Evolutionary conservation across 352 stramenopile genomes (phyloP).

Genomic region (Nannochloropsis limnetica): DNA sequence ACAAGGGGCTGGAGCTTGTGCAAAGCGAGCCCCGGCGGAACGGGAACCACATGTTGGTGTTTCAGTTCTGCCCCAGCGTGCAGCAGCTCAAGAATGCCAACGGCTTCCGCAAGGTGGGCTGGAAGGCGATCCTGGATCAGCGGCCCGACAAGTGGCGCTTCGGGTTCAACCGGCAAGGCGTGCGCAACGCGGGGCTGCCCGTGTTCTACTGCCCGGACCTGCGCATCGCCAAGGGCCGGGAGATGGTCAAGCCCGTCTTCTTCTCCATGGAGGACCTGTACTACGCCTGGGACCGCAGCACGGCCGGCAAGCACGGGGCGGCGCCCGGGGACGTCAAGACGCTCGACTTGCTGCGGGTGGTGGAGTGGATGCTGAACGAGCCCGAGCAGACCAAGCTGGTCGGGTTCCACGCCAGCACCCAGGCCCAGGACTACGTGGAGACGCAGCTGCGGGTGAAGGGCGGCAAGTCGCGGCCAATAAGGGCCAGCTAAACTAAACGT

Average conservation of each 20-base stretch:
- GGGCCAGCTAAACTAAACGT: conserved; percentile 1
- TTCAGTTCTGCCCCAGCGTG: conserved; percentile 22
- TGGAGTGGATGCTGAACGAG: conserved; percentile 31
- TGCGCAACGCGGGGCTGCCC: conserved; percentile 6
- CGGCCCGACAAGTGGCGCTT: conserved; percentile 32
- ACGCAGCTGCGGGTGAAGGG: conserved; percentile 27
- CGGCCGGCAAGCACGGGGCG: conserved; percentile 28
- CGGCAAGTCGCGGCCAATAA: conserved; percentile 1
- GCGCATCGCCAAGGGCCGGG: conserved; percentile 5
- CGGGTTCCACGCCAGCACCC: conserved; percentile 27
- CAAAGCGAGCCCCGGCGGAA: conserved; percentile 19
- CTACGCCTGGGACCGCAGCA: conserved; percentile 27
- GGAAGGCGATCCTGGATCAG: conserved; percentile 5
- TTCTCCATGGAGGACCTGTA: conserved; percentile 34
- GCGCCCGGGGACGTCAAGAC: conserved; percentile 30
- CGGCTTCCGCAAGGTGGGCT: conserved; percentile 20
- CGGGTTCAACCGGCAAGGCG: conserved; percentile 10
- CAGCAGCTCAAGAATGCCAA: conserved; percentile 30
- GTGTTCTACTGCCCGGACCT: conserved; percentile 34
- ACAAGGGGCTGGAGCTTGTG: conserved; percentile 28
- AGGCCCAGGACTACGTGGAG: conserved; percentile 28
- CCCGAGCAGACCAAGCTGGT: conserved; percentile 26
- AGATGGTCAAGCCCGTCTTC: conserved; percentile 33
- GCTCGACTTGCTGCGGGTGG: conserved; percentile 25
- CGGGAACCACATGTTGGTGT: conserved; percentile 14